phyloP scores from a whole-genome alignment of 352 stramenopile species.

The Phytopythium montanum region DNA sequence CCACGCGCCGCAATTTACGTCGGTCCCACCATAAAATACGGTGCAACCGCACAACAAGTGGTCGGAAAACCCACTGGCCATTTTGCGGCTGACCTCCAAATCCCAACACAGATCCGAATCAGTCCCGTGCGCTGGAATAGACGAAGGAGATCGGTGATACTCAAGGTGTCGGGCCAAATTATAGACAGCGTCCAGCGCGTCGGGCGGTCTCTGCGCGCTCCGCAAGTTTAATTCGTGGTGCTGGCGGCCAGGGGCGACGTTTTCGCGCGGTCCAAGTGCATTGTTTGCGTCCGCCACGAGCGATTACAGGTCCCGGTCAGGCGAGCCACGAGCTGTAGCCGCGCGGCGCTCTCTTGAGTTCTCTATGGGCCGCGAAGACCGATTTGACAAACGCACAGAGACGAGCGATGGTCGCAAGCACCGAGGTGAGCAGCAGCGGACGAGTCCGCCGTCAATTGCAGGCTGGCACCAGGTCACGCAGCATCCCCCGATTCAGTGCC shows the following conservation, averaged over 20 bases:
- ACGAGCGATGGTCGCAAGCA: not conserved
- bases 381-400: not conserved
- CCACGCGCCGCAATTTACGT: not conserved
- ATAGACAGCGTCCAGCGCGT: no score
- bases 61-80: not conserved
- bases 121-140: not conserved
- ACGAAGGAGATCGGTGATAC: no score
- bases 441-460: no score
- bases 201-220: not conserved
- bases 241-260: not conserved
- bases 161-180: not conserved
- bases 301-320: not conserved
- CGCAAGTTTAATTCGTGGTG: not conserved
- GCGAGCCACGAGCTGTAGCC: not conserved
- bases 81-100: not conserved
- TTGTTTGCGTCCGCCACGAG: not conserved
- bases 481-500: not conserved
- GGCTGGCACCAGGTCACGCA: not conserved
- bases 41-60: conserved; percentile 1
- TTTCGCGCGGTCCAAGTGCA: not conserved
- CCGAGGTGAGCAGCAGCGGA: not conserved
- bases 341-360: not conserved
- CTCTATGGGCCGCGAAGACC: not conserved
- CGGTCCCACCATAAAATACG: not conserved
- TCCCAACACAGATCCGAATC: not conserved